phyloP scores from a whole-genome alignment of 805 yeast species.

The Myxozyma mucilagina region DNA sequence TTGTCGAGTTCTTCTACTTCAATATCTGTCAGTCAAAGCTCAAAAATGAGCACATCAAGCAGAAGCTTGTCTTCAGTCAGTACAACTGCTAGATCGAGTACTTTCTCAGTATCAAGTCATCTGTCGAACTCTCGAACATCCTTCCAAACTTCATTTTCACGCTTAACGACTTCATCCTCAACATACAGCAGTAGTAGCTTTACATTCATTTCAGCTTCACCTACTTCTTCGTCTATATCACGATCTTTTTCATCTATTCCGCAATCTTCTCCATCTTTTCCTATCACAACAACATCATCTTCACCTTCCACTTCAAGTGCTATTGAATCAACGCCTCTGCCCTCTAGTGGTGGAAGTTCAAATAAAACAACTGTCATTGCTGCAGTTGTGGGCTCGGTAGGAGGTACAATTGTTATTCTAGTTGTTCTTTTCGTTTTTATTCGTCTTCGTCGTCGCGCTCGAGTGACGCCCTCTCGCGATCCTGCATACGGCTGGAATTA shows the following conservation, averaged over 20 bases:
- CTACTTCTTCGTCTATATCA: neutral
- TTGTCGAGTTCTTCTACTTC: no score
- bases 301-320: conserved; percentile 4
- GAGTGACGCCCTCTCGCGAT: neutral
- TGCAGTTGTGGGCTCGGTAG: conserved; percentile 23
- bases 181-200: neutral
- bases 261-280: neutral
- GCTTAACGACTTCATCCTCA: neutral
- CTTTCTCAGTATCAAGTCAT: neutral
- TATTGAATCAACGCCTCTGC: neutral
- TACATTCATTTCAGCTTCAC: no score
- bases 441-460: conserved; percentile 11
- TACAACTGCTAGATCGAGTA: neutral
- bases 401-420: conserved; percentile 11
- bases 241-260: neutral
- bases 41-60: no score
- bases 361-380: conserved; percentile 19
- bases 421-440: conserved; percentile 6
- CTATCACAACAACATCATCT: neutral
- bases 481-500: neutral
- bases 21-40: no score
- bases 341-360: neutral
- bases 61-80: neutral
- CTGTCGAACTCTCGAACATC: no score
- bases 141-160: neutral